Evolutionary conservation across 768 basidiomycete species (phyloP).

Genomic region (Imleria badia): DNA sequence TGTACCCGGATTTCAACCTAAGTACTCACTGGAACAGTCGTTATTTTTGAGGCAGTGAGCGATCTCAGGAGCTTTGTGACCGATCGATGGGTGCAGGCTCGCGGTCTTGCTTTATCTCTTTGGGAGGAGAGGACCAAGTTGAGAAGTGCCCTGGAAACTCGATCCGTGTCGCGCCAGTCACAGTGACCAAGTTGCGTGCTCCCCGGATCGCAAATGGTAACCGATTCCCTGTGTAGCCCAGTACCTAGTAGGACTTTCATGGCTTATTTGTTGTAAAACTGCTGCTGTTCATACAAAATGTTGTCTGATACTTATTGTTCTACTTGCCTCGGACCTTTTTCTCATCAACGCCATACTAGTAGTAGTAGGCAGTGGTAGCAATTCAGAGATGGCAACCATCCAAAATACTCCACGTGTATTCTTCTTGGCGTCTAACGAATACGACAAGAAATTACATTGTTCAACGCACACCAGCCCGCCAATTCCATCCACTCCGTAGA

Average conservation of each 20-base stretch:
- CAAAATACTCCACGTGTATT: constrained; percentile 10
- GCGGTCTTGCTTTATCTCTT: no score
- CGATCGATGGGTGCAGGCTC: constrained; percentile 3
- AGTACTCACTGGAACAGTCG: not conserved
- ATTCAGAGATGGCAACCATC: not conserved
- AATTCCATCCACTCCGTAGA: not conserved
- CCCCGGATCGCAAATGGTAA: not conserved
- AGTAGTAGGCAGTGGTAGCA: no score
- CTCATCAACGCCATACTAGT: not conserved
- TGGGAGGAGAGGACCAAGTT: no score
- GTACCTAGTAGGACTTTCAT: constrained; percentile 37
- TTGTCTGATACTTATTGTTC: constrained; percentile 19
- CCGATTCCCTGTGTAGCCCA: constrained; percentile 33
- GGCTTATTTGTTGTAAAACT: constrained; percentile 9
- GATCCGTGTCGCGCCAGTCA: no score
- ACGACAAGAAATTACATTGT: not conserved
- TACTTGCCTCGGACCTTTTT: not conserved
- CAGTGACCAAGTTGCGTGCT: no score
- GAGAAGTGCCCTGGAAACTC: no score
- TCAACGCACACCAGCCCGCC: not conserved
- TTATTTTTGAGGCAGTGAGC: not conserved
- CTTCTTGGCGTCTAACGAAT: no score
- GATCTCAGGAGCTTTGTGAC: not conserved
- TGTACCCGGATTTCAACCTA: constrained; percentile 1
- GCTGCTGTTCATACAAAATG: constrained; percentile 17